phyloP scores from a whole-genome alignment of 1,284 basidiomycete species.

The Sphagnurus paluster region DNA sequence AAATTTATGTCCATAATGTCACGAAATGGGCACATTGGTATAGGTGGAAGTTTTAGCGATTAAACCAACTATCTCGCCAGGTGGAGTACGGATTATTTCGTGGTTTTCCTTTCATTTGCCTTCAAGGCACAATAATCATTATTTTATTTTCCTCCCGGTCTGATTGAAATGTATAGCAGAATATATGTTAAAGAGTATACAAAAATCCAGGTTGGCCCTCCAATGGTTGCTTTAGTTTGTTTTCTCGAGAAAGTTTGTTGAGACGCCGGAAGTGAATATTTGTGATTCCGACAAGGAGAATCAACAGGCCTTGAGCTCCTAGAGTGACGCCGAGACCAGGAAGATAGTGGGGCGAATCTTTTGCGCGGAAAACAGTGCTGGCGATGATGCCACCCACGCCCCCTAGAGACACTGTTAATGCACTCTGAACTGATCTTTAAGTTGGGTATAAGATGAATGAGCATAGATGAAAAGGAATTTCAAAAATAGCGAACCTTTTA shows the following conservation, averaged over 20 bases:
- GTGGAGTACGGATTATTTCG: no score
- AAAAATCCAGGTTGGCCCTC: slow-evolving; percentile 42
- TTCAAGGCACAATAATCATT: no score
- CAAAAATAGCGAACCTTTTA: slow-evolving; percentile 37
- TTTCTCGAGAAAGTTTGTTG: slow-evolving; percentile 36
- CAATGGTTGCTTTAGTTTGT: slow-evolving; percentile 32
- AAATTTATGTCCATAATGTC: no score
- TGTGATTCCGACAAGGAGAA: slow-evolving; percentile 33
- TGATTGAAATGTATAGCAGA: neutral
- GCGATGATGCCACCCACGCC: slow-evolving; percentile 43
- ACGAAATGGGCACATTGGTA: no score
- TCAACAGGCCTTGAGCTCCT: slow-evolving; percentile 37
- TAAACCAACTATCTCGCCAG: no score
- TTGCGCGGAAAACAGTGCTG: slow-evolving; percentile 37
- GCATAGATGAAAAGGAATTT: neutral
- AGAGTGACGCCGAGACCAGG: slow-evolving; percentile 42
- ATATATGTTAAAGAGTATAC: slow-evolving; percentile 36
- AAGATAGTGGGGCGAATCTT: slow-evolving; percentile 42
- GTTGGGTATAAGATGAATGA: neutral
- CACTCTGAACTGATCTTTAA: slow-evolving; percentile 39
- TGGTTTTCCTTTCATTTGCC: no score
- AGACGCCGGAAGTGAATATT: slow-evolving; percentile 34
- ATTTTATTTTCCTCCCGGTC: slow-evolving; percentile 6
- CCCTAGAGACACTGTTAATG: slow-evolving; percentile 40
- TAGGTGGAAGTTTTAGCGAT: no score